A percentile compares a stretch with the other conserved stretches of the same genome.
phyloP scores from a whole-genome alignment of 176 grass and related monocot species.

The Bolboschoenus planiculmis region DNA sequence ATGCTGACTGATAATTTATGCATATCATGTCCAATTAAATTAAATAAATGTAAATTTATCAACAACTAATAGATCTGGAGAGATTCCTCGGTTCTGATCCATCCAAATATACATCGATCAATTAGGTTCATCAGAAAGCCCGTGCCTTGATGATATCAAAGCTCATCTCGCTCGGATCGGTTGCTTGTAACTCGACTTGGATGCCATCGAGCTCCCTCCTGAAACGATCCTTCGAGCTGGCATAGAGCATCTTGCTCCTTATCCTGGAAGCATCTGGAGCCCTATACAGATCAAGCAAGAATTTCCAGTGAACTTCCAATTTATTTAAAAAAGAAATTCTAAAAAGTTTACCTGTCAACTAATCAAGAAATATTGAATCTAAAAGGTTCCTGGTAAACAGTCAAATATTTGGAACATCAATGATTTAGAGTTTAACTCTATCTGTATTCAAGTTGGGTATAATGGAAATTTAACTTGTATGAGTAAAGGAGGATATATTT shows the following conservation, averaged over 20 bases:
- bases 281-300: conserved; percentile 27
- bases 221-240: conserved; percentile 93
- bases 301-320: background rate
- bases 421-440: background rate
- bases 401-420: background rate
- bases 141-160: conserved; percentile 73
- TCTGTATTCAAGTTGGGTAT: background rate
- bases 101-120: conserved; percentile 3
- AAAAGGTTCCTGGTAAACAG: background rate
- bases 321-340: background rate
- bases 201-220: conserved; percentile 93
- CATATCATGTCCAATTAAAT: conserved; percentile 14
- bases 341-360: too few species aligned
- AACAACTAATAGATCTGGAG: conserved; percentile 2
- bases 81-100: background rate
- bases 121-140: conserved; percentile 38
- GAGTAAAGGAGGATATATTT: background rate
- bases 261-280: conserved; percentile 57
- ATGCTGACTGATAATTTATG: conserved; percentile 6
- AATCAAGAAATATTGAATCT: too few species aligned
- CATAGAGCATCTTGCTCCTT: conserved; percentile 95
- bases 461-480: background rate
- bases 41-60: background rate
- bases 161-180: conserved; percentile 91
- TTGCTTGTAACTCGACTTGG: conserved; percentile 88